Conservation (phyloP, 2,329 filamentous ascomycete species). For the Coniosporium tulheliwenetii region DNA sequence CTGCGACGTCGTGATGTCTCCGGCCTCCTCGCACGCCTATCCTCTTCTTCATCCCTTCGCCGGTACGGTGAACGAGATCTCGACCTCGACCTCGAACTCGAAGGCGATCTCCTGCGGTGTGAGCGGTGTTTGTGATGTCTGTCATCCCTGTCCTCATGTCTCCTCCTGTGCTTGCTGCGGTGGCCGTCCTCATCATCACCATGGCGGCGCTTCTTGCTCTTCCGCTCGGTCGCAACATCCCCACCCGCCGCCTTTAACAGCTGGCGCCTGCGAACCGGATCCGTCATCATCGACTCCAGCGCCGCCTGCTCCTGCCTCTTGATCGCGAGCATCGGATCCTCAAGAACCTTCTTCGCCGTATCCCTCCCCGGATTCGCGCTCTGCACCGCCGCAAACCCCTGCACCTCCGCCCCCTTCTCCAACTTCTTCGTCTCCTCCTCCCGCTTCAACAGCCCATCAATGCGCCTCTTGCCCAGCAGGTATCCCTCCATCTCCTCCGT, state of each 20-base stretch:
- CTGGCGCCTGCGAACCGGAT: conserved; percentile 51
- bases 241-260: conserved; percentile 37
- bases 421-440: conserved; percentile 70
- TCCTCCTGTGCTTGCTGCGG: conserved; percentile 11
- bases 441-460: conserved; percentile 74
- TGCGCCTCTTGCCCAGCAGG: conserved; percentile 77
- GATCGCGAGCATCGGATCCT: conserved; percentile 84
- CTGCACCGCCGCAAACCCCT: conserved; percentile 47
- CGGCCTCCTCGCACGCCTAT: background rate
- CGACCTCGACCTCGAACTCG: conserved; percentile 6
- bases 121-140: background rate
- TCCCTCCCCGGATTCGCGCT: conserved; percentile 64
- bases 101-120: conserved; percentile 8
- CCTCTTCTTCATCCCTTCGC: background rate
- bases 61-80: background rate
- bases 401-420: conserved; percentile 48
- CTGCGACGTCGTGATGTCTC: background rate
- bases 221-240: conserved; percentile 12
- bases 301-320: conserved; percentile 73
- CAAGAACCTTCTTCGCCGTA: conserved; percentile 69
- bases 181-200: background rate
- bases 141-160: conserved; percentile 7
- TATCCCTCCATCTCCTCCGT: conserved; percentile 88
- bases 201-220: conserved; percentile 6
- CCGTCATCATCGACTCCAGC: conserved; percentile 52